A percentile compares a stretch with the other conserved stretches of the same genome.
phyloP scores from a whole-genome alignment of 495 filamentous ascomycete species.

The Hypoxylon perforatum region DNA sequence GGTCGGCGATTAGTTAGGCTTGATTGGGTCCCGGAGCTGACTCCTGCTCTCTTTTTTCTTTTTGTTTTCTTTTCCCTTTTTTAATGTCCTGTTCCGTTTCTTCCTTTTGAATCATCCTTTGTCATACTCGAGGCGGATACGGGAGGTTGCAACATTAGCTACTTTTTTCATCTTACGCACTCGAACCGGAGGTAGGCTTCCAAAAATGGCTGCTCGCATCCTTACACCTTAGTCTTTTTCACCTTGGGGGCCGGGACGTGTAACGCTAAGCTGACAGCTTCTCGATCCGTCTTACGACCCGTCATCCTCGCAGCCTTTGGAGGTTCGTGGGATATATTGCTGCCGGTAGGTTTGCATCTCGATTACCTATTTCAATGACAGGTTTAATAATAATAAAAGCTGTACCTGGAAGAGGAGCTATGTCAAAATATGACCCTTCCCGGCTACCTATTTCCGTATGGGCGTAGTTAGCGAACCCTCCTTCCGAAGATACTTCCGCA shows the following conservation, averaged over 20 bases:
- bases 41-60: neutral
- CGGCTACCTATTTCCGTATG: neutral
- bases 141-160: slow-evolving; percentile 25
- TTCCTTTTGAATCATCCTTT: slow-evolving; percentile 13
- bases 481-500: neutral
- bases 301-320: neutral
- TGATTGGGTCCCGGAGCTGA: neutral
- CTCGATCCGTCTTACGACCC: neutral
- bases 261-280: slow-evolving; percentile 13
- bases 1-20: slow-evolving; percentile 4
- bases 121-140: slow-evolving; percentile 31
- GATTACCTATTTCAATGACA: neutral
- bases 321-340: neutral
- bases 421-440: neutral
- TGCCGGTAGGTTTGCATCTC: neutral
- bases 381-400: too few relatives aligned
- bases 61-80: slow-evolving; percentile 3
- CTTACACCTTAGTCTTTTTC: slow-evolving; percentile 2
- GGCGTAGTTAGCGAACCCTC: neutral
- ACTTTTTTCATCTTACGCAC: slow-evolving; percentile 36
- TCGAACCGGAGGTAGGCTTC: slow-evolving; percentile 22
- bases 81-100: neutral
- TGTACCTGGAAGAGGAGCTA: neutral
- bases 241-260: neutral
- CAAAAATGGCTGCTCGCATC: slow-evolving; percentile 28